Conservation (phyloP, 108 stramenopile species). For the Stephanodiscus minutulus region DNA sequence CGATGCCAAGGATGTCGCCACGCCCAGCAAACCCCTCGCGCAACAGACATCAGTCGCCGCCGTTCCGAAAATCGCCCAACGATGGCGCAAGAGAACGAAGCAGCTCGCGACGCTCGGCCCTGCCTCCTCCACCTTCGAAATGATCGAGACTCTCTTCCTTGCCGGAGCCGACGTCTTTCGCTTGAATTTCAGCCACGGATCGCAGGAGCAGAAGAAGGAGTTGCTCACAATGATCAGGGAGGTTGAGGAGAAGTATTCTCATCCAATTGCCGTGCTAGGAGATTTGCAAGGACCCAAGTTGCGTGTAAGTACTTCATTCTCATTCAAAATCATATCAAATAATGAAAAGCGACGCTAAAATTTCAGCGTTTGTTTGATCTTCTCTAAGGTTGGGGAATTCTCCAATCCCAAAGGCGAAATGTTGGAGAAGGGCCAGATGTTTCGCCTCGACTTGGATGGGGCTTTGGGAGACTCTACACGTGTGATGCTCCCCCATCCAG, state of each 20-base stretch:
- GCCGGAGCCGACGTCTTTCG: slow-evolving; percentile 89
- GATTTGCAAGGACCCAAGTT: slow-evolving; percentile 72
- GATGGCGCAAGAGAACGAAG: slow-evolving; percentile 73
- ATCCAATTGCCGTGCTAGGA: slow-evolving; percentile 60
- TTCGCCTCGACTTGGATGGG: slow-evolving; percentile 80
- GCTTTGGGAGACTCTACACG: slow-evolving; percentile 61
- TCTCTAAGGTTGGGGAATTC: slow-evolving; percentile 64
- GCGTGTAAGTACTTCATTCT: slow-evolving; percentile 25
- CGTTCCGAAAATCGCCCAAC: slow-evolving; percentile 48
- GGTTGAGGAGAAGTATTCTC: slow-evolving; percentile 63
- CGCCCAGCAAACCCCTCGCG: slow-evolving; percentile 3
- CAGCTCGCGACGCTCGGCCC: slow-evolving; percentile 89
- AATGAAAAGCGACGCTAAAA: not conserved
- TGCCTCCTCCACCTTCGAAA: slow-evolving; percentile 68
- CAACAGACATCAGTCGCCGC: slow-evolving; percentile 41
- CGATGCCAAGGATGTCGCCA: slow-evolving; percentile 7
- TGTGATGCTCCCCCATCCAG: slow-evolving; percentile 84
- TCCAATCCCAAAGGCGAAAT: slow-evolving; percentile 58
- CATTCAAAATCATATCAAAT: not conserved
- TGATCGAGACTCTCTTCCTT: slow-evolving; percentile 85
- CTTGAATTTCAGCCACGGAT: slow-evolving; percentile 86
- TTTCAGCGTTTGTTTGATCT: not conserved
- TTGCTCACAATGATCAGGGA: slow-evolving; percentile 60
- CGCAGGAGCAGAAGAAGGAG: slow-evolving; percentile 78
- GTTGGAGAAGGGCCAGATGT: slow-evolving; percentile 66